Evolutionary conservation across 495 filamentous ascomycete species (phyloP).

Genomic region (Xylaria grammica): DNA sequence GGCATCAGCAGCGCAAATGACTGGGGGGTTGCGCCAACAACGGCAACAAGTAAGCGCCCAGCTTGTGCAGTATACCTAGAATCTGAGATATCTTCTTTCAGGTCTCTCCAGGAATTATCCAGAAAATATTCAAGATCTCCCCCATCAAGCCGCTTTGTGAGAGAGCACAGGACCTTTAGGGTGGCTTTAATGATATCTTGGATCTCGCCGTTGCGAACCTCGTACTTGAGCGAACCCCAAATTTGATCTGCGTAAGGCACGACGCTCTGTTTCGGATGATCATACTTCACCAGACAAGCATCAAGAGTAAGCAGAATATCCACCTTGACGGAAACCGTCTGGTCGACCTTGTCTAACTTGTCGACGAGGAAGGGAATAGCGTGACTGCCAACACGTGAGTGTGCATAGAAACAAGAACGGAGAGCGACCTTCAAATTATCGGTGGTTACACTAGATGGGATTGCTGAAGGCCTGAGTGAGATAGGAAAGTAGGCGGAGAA

Average conservation of each 20-base stretch:
- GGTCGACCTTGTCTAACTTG: slow-evolving; percentile 57
- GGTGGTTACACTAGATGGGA: slow-evolving; percentile 49
- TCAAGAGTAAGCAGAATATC: slow-evolving; percentile 56
- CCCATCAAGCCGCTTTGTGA: slow-evolving; percentile 43
- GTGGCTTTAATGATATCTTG: slow-evolving; percentile 55
- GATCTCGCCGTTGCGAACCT: slow-evolving; percentile 61
- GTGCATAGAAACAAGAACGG: slow-evolving; percentile 53
- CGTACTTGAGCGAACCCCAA: slow-evolving; percentile 62
- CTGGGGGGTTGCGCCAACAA: slow-evolving; percentile 41
- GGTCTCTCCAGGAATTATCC: slow-evolving; percentile 45
- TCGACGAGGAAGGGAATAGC: slow-evolving; percentile 53
- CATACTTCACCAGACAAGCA: slow-evolving; percentile 50
- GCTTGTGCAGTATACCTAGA: slow-evolving; percentile 51
- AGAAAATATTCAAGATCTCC: slow-evolving; percentile 43
- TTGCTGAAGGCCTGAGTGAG: slow-evolving; percentile 48
- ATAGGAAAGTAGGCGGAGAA: slow-evolving; percentile 61
- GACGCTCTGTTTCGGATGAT: slow-evolving; percentile 43
- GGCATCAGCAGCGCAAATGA: slow-evolving; percentile 42
- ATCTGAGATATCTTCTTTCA: slow-evolving; percentile 49
- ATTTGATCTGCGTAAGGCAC: slow-evolving; percentile 49
- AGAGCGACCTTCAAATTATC: slow-evolving; percentile 55
- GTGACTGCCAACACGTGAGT: slow-evolving; percentile 42
- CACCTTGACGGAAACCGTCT: slow-evolving; percentile 57
- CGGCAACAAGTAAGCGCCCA: slow-evolving; percentile 51
- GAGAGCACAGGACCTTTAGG: slow-evolving; percentile 50